Evolutionary conservation across 352 stramenopile species (phyloP).

Genomic region (Paralagenidium karlingii): DNA sequence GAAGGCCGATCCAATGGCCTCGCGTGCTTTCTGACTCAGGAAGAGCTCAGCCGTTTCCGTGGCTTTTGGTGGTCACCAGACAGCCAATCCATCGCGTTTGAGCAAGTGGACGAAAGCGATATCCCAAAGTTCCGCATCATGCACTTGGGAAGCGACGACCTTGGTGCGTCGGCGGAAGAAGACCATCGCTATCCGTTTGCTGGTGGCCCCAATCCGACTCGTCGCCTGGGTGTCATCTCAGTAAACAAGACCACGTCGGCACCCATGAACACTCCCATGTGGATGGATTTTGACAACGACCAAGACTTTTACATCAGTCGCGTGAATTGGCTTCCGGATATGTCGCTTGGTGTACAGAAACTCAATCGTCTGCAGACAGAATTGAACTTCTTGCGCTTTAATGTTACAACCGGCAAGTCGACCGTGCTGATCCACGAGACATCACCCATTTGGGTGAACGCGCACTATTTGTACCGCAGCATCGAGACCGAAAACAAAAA

Average conservation of each 20-base stretch:
- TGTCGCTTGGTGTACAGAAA: slow-evolving; percentile 83
- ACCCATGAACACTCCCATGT: slow-evolving; percentile 32
- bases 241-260: slow-evolving; percentile 15
- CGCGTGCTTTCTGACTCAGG: slow-evolving; percentile 96
- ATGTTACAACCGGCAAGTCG: slow-evolving; percentile 45
- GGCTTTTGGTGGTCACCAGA: slow-evolving; percentile 95
- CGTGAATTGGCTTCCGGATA: slow-evolving; percentile 92
- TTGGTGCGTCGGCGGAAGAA: slow-evolving; percentile 45
- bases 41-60: slow-evolving; percentile 94
- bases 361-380: slow-evolving; percentile 76
- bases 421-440: slow-evolving; percentile 82
- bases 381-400: slow-evolving; percentile 61
- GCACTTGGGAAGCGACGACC: slow-evolving; percentile 78
- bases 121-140: slow-evolving; percentile 93
- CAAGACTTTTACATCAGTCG: slow-evolving; percentile 86
- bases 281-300: slow-evolving; percentile 59
- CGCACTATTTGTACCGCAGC: slow-evolving; percentile 88
- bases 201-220: slow-evolving; percentile 84
- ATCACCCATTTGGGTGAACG: slow-evolving; percentile 91
- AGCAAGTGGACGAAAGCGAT: slow-evolving; percentile 88
- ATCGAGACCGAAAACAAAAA: slow-evolving; percentile 64
- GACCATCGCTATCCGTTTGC: slow-evolving; percentile 90
- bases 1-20: slow-evolving; percentile 85
- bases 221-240: slow-evolving; percentile 68
- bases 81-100: slow-evolving; percentile 77